Evolutionary conservation across 2,329 filamentous ascomycete species (phyloP).

Genomic region (Botrytis fragariae): DNA sequence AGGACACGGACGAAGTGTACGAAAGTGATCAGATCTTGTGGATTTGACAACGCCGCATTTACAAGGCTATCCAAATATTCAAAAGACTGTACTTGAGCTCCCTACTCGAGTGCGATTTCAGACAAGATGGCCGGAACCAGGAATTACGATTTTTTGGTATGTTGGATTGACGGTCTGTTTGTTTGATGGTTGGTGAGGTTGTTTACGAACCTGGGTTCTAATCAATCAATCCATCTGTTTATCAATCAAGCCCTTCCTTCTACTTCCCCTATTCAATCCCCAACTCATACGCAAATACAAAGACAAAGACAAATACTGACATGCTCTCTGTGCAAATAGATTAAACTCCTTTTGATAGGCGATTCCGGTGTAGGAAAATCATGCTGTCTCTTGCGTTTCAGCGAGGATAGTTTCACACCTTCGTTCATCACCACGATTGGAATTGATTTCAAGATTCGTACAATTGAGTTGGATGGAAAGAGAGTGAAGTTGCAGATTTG

Average conservation of each 20-base stretch:
- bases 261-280: slow-evolving; percentile 9
- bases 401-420: slow-evolving; percentile 98
- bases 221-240: neutral
- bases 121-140: slow-evolving; percentile 84
- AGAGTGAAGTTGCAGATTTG: slow-evolving; percentile 99
- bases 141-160: slow-evolving; percentile 98
- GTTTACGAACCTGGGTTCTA: neutral
- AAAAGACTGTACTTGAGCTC: slow-evolving; percentile 21
- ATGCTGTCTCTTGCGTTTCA: slow-evolving; percentile 94
- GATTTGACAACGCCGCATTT: slow-evolving; percentile 15
- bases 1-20: slow-evolving; percentile 14
- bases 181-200: neutral
- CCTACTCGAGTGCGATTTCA: slow-evolving; percentile 20
- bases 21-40: slow-evolving; percentile 12
- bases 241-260: slow-evolving; percentile 4
- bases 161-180: slow-evolving; percentile 10
- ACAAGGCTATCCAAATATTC: slow-evolving; percentile 16
- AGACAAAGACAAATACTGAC: neutral
- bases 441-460: slow-evolving; percentile 99
- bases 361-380: slow-evolving; percentile 99
- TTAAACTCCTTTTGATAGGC: slow-evolving; percentile 99
- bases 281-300: neutral
- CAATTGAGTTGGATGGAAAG: slow-evolving; percentile 98
- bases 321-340: slow-evolving; percentile 29
- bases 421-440: slow-evolving; percentile 99